These are phyloP conservation scores for Eucalyptus regnans DNA, from an alignment of 345 rosid genomes.

Conservation along the genomic window DNA sequence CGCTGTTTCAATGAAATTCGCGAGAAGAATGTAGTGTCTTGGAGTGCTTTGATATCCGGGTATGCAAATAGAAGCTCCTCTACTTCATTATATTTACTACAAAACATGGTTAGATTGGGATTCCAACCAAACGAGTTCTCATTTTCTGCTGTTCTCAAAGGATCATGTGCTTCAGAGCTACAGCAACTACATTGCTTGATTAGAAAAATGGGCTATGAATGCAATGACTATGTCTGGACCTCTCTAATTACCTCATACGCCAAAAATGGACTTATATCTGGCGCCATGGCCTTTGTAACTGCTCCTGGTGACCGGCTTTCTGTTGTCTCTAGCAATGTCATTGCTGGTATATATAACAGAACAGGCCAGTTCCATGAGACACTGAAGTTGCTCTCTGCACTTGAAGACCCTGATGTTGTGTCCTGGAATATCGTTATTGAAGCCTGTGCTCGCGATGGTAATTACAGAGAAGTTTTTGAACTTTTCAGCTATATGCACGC, in stretches of 20 bases:
- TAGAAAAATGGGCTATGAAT: conserved; percentile 53
- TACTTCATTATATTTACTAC: conserved; percentile 21
- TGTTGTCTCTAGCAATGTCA: conserved; percentile 34
- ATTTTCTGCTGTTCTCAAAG: conserved; percentile 51
- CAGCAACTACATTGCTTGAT: conserved; percentile 58
- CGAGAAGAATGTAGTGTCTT: conserved; percentile 60
- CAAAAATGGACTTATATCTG: conserved; percentile 35
- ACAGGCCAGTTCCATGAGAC: conserved; percentile 45
- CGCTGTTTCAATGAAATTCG: conserved; percentile 39
- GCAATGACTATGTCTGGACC: conserved; percentile 49
- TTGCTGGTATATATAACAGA: conserved; percentile 67
- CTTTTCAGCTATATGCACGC: conserved; percentile 51
- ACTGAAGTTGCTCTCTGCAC: conserved; percentile 45
- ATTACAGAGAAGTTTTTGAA: conserved; percentile 40
- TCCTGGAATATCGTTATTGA: conserved; percentile 79
- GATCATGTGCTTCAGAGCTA: conserved; percentile 19
- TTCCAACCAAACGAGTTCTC: conserved; percentile 63
- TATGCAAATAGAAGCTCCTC: conserved; percentile 31
- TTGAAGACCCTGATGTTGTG: conserved; percentile 63
- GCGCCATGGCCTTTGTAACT: conserved; percentile 39
- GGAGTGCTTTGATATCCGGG: conserved; percentile 74
- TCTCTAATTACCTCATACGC: conserved; percentile 66
- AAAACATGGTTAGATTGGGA: conserved; percentile 46
- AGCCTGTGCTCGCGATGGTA: conserved; percentile 56
- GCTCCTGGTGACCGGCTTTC: conserved; percentile 15